A percentile compares a stretch with the other conserved stretches of the same genome.
Evolutionary conservation across 345 rosid species (phyloP).

Genomic region (Cochlearia excelsa): DNA sequence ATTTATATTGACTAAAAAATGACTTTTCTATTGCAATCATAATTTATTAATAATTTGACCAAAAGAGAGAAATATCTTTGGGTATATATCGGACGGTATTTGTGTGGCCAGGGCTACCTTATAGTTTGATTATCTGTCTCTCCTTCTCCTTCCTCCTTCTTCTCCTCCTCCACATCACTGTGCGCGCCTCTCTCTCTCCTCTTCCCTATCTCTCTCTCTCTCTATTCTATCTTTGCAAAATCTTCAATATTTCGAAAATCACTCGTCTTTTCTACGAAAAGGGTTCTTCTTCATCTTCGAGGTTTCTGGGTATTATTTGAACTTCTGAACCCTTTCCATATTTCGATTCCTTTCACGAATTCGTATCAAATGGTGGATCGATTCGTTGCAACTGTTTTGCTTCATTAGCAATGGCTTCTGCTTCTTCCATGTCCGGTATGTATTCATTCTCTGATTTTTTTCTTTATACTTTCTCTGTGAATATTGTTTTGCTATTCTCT

Average conservation of each 20-base stretch:
- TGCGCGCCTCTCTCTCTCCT: slow-evolving; percentile 20
- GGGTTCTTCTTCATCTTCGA: slow-evolving; percentile 1
- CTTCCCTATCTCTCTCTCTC: slow-evolving; percentile 50
- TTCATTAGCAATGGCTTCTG: slow-evolving; percentile 71
- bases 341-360: background rate
- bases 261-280: slow-evolving; percentile 1
- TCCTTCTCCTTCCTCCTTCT: slow-evolving; percentile 25
- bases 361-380: slow-evolving; percentile 37
- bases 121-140: slow-evolving; percentile 30
- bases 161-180: slow-evolving; percentile 27
- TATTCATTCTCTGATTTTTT: background rate
- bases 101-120: slow-evolving; percentile 39
- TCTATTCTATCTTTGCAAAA: slow-evolving; percentile 61
- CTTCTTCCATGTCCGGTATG: slow-evolving; percentile 77
- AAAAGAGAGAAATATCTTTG: slow-evolving; percentile 5
- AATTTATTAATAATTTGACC: background rate
- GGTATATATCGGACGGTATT: slow-evolving; percentile 27
- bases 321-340: slow-evolving; percentile 6
- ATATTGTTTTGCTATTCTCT: slow-evolving; percentile 9
- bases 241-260: slow-evolving; percentile 34
- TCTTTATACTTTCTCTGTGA: background rate
- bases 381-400: slow-evolving; percentile 49
- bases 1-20: no score
- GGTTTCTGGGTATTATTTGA: slow-evolving; percentile 35
- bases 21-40: background rate